phyloP scores from a whole-genome alignment of 1,284 basidiomycete species.

The Apiotrichum sp. region DNA sequence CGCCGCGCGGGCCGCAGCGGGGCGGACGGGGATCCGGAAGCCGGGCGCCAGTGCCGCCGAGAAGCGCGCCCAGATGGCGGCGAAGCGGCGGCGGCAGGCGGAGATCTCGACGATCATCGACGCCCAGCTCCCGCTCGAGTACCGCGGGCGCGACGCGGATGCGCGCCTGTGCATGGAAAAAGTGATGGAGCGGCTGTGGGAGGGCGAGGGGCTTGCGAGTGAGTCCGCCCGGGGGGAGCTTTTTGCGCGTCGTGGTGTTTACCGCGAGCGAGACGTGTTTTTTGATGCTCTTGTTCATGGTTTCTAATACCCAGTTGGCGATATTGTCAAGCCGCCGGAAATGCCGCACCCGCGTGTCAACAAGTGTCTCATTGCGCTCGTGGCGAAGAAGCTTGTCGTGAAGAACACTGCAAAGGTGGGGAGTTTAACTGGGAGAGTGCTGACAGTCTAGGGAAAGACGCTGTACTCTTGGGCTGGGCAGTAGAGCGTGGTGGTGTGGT shows the following conservation, averaged over 20 bases:
- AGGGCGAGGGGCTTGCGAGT: slow-evolving; percentile 29
- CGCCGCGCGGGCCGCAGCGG: not conserved
- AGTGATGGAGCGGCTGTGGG: slow-evolving; percentile 50
- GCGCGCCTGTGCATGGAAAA: slow-evolving; percentile 69
- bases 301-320: slow-evolving; percentile 55
- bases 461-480: slow-evolving; percentile 6
- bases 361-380: slow-evolving; percentile 84
- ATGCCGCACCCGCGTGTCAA: slow-evolving; percentile 82
- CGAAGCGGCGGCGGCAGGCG: slow-evolving; percentile 67
- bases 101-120: slow-evolving; percentile 66
- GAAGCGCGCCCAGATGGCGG: slow-evolving; percentile 47
- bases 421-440: slow-evolving; percentile 3
- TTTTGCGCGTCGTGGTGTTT: not conserved
- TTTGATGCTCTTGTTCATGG: not conserved
- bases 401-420: slow-evolving; percentile 53
- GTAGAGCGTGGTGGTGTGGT: no score
- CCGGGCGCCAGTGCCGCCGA: slow-evolving; percentile 5
- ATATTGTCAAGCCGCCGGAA: slow-evolving; percentile 72
- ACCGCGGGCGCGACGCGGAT: slow-evolving; percentile 63
- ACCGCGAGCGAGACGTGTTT: not conserved
- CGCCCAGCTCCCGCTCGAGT: slow-evolving; percentile 72
- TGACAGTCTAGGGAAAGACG: slow-evolving; percentile 9
- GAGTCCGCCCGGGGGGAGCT: not conserved
- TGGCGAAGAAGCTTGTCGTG: slow-evolving; percentile 74
- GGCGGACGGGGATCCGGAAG: not conserved